Percentiles rank a stretch among this genome's conserved stretches.
phyloP scores from a whole-genome alignment of 805 yeast genomes.

The Scheffersomyces spartinae region DNA sequence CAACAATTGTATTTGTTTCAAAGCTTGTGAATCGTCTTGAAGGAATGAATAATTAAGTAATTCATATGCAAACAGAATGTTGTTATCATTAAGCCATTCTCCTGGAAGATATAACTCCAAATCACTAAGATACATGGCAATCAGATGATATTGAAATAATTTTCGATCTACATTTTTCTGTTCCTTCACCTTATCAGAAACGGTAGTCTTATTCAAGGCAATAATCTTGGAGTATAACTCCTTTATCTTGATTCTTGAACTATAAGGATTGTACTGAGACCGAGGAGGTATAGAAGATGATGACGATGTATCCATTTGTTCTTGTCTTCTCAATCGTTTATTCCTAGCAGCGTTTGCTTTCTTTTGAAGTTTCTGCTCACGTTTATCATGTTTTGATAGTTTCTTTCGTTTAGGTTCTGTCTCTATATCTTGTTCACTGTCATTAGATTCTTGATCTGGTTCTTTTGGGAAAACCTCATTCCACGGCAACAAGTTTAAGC shows the following conservation, averaged over 20 bases:
- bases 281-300: no score
- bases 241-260: conserved; percentile 9
- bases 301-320: no score
- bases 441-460: conserved; percentile 1
- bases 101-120: conserved; percentile 23
- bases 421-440: conserved; percentile 1
- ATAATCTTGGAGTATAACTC: conserved; percentile 8
- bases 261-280: conserved; percentile 7
- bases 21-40: conserved; percentile 5
- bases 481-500: conserved; percentile 11
- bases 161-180: conserved; percentile 10
- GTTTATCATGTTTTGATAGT: conserved; percentile 9
- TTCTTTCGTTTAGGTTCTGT: conserved; percentile 5
- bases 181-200: no score
- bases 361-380: conserved; percentile 8
- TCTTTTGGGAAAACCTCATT: conserved; percentile 1
- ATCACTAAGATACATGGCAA: conserved; percentile 27
- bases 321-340: conserved; percentile 8
- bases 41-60: conserved; percentile 13
- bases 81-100: conserved; percentile 33
- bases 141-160: conserved; percentile 24
- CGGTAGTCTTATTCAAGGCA: conserved; percentile 3
- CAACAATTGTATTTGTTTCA: conserved; percentile 17
- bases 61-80: conserved; percentile 26
- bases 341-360: conserved; percentile 11